Base-by-base conservation (phyloP, 2,329 filamentous ascomycete genomes). In the Arthrobotrys sphaeroides region DNA sequence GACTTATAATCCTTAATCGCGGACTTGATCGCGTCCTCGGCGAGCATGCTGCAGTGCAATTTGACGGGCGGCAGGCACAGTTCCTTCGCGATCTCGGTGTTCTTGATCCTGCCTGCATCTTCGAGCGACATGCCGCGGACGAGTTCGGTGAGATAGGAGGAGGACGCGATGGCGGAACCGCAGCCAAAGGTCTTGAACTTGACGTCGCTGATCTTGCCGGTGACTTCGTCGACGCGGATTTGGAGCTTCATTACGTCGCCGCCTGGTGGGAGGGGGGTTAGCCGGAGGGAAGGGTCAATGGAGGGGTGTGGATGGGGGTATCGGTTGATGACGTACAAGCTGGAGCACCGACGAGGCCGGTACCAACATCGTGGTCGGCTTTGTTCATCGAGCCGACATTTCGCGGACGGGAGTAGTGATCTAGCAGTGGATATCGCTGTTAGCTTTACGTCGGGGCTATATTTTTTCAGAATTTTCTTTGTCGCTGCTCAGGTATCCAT, bases 161-260 rank as follows among this genome's bases (percentile, higher is more conserved):
- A 96, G 78, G 91, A 94, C 45, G 95, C 95, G 83, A 99, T 99
- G 78, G 95, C 95, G 28, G 90, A 93, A 66, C 94, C 94, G 83
- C 94, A 97, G 60, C 94, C 94, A 82, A 97, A 97, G 0, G 94
- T 97, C 89, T 97, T 97, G 88, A 97, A 97, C 84, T 96, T 95
- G 82, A 96, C 94, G 80, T 97, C 94, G 80, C 90, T 90, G 82
- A 97, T 97, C 79, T 90, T 94, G 83, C 95, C 92, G 81, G 89
- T 92, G 38, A 49, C 45, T 80, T 90, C 87, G 84, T 97, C 93
- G 80, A 97, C 94, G 73, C 92, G 90, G 84, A 96, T 96, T 85
- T 96, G 92, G 33, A 96, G 87, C 84, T 95, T 95, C 91, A 96
- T 96, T 76, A 96, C 93, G 83, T 96, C 93, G 83, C 93, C 93